Base-by-base conservation (phyloP, 2,329 filamentous ascomycete genomes). In the Ilyonectria sp. region DNA sequence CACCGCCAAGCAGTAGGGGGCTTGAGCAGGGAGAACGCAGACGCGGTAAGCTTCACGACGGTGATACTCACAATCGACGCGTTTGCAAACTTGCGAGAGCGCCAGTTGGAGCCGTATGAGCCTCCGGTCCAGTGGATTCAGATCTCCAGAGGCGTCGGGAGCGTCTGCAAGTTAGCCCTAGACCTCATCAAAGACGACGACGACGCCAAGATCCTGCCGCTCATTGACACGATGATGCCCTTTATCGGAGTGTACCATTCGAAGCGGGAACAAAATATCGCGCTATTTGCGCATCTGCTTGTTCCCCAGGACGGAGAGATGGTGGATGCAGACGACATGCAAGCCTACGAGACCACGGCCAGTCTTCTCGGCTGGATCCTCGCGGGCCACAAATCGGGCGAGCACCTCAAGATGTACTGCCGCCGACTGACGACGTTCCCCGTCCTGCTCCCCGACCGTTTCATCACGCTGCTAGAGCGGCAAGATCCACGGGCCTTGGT, bases 101-200 rank as follows among this genome's bases (percentile, higher is more conserved):
- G 71, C 0, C 49, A 58, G n/a, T 47, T 74, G n/a, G 43, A 65
- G 15, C 69, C 69, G 1, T 77, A 76, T 53, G 60, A 71, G 15
- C 69, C 75, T 1, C 75, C 74, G 9, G 60, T 67, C 21, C 71
- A 73, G 33, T 76, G 74, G 74, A 67, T 77, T 3, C 64, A 73
- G 10, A 64, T 75, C n/a, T 72, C 69, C 19, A 70, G 72, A 15
- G 71, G 69, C 31, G 69, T 75, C 33, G 68, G 68, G 10, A 66
- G 69, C 9, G 69, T 74, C 15, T 73, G 72, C 43, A 50, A 67
- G 21, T 54, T 60, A 1, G 65, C 69, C 1, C 44, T 68, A 26
- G 29, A 50, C 13, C 56, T 74, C 4, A 37, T 75, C 17, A 56
- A 53, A 2, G 61, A 69, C 43, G 46, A 71, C 6, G 53, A 63